Evolutionary conservation across 2,329 filamentous ascomycete species (phyloP), one percentile per base, ranked within the genome.

Genomic region (Metarhizium humberi): DNA sequence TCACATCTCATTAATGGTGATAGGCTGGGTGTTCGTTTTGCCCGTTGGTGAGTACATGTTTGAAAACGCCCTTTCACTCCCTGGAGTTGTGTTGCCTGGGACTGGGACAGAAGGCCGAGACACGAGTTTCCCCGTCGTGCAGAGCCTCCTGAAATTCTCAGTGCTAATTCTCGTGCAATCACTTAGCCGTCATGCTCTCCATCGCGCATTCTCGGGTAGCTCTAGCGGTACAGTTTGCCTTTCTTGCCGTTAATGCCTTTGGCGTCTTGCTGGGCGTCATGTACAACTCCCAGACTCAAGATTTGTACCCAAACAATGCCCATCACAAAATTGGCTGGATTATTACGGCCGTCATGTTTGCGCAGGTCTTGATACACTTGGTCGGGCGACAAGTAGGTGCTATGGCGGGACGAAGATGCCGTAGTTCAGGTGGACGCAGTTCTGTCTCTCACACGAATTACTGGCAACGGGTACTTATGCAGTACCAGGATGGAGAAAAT

Each of bases 301-400:
- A 96, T 66, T 74, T 96, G 25, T 96, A 96, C 67, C 84, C 85
- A 36, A 86, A 88, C 66, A 95, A 95, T 66, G 82, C 87, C n/a
- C 92, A 96, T 69, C 85, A 91, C 73, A 91, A 88, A 69, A 79
- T 92, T 47, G 91, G 91, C 54, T 97, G 92, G 92, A 77, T 89
- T 46, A 78, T 87, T 34, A 92, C 87, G 3, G 87, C 82, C 76
- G 75, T 92, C 4, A 77, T 88, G 11, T 78, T 77, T 53, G 83
- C 79, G 0, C 92, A 96, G 73, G 78, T 87, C 16, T 63, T 87
- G 43, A 74, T 95, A 66, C 81, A 83, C 51, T 67, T 90, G 54
- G 71, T 90, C 50, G 84, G 84, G 53, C 73, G 78, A 46, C 81
- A 87, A 58, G 77, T 79, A 13, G 60, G 61, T 2, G 58, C 52